Evolutionary conservation across 2,329 filamentous ascomycete species (phyloP).

Genomic region (Phyllosticta paracitricarpa): DNA sequence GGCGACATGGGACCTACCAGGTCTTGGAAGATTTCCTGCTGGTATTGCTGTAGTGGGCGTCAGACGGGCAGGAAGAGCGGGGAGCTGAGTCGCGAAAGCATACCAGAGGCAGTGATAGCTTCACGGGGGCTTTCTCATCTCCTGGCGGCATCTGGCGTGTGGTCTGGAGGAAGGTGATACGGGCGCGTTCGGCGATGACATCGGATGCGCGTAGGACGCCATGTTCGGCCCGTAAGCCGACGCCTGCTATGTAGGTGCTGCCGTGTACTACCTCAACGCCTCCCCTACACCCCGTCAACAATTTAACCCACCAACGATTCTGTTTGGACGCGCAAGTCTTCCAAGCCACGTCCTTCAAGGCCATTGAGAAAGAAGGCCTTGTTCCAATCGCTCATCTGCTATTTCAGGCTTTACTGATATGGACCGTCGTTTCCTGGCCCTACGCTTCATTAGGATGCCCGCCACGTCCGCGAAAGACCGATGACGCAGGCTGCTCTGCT

Average conservation of each 20-base stretch:
- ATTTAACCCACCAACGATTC: background rate
- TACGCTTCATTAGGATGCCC: background rate
- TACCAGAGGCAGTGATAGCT: constrained; percentile 69
- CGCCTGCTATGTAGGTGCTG: background rate
- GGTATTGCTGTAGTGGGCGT: constrained; percentile 55
- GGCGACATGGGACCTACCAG: constrained; percentile 12
- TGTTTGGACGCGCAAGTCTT: background rate
- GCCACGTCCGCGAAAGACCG: background rate
- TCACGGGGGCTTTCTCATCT: constrained; percentile 51
- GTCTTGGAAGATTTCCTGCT: constrained; percentile 77
- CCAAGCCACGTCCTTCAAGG: background rate
- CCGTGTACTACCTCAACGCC: background rate
- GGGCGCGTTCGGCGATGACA: background rate
- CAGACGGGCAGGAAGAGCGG: constrained; percentile 6
- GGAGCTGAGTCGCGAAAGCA: constrained; percentile 13
- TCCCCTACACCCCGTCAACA: background rate
- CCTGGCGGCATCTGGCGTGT: constrained; percentile 24
- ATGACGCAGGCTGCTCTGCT: background rate
- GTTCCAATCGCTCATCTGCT: background rate
- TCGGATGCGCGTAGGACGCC: constrained; percentile 1
- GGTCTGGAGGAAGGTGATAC: background rate
- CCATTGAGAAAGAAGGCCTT: background rate
- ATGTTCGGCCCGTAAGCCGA: background rate
- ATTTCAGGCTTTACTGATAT: background rate
- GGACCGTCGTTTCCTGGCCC: background rate